These are phyloP conservation scores for Didymella lethalis DNA, from an alignment of 2,329 filamentous ascomycete species.

Conservation along the genomic window DNA sequence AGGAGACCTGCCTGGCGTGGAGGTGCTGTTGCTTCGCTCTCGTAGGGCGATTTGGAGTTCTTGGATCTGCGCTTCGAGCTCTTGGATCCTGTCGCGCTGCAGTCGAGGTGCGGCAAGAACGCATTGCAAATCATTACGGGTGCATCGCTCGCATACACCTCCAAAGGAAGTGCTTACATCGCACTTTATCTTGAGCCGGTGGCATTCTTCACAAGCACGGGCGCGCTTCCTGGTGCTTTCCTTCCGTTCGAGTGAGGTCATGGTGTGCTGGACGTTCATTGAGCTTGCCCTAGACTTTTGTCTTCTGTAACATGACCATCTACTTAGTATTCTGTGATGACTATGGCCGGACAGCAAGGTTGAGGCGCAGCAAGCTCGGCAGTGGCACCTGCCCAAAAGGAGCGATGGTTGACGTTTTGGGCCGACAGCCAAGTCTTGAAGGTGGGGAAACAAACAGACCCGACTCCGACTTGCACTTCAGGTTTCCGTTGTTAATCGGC, in stretches of 20 bases:
- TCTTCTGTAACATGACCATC: not conserved
- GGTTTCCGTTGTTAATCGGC: not conserved
- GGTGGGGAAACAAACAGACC: not conserved
- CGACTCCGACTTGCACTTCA: not conserved
- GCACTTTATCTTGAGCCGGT: constrained; percentile 44
- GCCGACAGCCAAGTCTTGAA: constrained; percentile 3
- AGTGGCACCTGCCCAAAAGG: constrained; percentile 14
- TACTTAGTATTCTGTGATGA: not conserved
- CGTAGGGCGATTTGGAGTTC: constrained; percentile 31
- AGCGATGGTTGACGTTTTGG: constrained; percentile 15
- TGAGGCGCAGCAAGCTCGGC: constrained; percentile 8
- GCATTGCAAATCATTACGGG: constrained; percentile 34
- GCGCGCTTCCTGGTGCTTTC: constrained; percentile 34
- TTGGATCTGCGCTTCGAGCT: constrained; percentile 38
- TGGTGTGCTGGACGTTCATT: not conserved
- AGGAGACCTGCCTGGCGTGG: constrained; percentile 29
- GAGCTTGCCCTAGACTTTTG: not conserved
- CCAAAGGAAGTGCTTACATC: constrained; percentile 30
- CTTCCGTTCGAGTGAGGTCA: constrained; percentile 6
- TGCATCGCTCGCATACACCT: constrained; percentile 35
- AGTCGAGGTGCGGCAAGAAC: constrained; percentile 37
- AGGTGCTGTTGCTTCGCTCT: constrained; percentile 26
- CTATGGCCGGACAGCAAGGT: not conserved
- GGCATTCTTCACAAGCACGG: constrained; percentile 42
- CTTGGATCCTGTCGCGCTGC: constrained; percentile 38